These are phyloP conservation scores for Metschnikowia colocasiae DNA, from an alignment of 805 yeast genomes.

Conservation along the genomic window DNA sequence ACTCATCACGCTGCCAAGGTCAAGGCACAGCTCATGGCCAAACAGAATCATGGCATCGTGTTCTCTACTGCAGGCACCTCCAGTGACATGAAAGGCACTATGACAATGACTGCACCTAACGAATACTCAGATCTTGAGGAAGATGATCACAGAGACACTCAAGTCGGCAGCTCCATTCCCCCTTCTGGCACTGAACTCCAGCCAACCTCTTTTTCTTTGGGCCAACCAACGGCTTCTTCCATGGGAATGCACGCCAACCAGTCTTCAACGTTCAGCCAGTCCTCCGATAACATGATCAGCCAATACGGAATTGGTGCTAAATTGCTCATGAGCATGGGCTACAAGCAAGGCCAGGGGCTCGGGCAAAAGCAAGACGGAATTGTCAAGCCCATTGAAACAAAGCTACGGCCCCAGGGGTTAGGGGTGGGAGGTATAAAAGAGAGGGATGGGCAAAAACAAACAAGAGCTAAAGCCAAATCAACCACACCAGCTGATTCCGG, in stretches of 20 bases:
- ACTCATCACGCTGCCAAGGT: background rate
- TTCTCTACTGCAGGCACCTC: background rate
- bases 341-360: slow-evolving; percentile 77
- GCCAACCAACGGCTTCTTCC: background rate
- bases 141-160: slow-evolving; percentile 5
- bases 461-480: background rate
- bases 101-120: slow-evolving; percentile 6
- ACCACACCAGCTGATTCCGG: background rate
- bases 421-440: slow-evolving; percentile 70
- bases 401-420: slow-evolving; percentile 57
- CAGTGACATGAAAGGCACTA: background rate
- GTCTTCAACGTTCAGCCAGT: background rate
- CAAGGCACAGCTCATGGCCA: slow-evolving; percentile 1
- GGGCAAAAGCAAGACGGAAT: slow-evolving; percentile 75
- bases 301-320: slow-evolving; percentile 83
- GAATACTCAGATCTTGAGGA: slow-evolving; percentile 17
- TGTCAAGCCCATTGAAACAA: slow-evolving; percentile 71
- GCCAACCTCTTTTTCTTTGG: background rate
- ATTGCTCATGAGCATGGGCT: slow-evolving; percentile 82
- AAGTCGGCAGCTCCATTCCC: background rate
- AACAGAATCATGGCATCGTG: background rate
- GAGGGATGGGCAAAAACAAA: slow-evolving; percentile 14
- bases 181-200: background rate
- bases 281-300: slow-evolving; percentile 7
- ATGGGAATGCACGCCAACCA: too few relatives aligned